Percentiles rank a stretch among this genome's conserved stretches.
Conservation (phyloP, 2,329 filamentous ascomycete species). For the Pseudopithomyces chartarum region DNA sequence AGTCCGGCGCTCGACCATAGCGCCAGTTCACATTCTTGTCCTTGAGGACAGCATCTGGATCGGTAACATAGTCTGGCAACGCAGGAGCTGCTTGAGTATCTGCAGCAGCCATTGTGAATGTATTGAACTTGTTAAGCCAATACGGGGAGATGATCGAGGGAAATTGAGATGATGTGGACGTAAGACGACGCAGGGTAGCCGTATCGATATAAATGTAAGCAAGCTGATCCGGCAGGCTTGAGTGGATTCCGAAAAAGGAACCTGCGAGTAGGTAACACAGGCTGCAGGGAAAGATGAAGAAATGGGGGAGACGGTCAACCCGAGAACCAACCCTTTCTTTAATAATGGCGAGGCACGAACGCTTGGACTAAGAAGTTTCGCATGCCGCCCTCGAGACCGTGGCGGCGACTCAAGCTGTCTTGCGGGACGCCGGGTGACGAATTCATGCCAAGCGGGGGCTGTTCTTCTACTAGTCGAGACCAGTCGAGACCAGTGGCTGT, state of each 20-base stretch:
- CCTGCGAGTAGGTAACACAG: not conserved
- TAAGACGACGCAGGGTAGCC: not conserved
- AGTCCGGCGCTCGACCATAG: conserved; percentile 65
- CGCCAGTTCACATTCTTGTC: conserved; percentile 63
- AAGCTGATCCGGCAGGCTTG: not conserved
- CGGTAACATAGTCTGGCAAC: conserved; percentile 63
- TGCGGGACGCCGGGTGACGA: not conserved
- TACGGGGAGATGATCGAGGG: not conserved
- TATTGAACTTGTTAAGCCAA: not conserved
- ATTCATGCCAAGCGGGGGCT: not conserved
- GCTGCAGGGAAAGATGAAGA: not conserved
- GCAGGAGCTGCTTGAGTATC: conserved; percentile 39
- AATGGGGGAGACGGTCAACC: not conserved
- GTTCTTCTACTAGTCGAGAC: not conserved
- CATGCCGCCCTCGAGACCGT: not conserved
- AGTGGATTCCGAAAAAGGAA: not conserved
- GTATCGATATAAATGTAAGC: not conserved
- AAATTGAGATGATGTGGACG: not conserved
- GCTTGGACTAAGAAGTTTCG: not conserved
- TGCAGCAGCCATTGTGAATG: conserved; percentile 30
- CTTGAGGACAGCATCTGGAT: conserved; percentile 63
- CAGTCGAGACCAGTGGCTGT: not conserved
- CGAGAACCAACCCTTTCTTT: not conserved
- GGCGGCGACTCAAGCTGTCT: not conserved
- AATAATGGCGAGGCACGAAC: not conserved